These are phyloP conservation scores for Gaeumannomyces sp. DNA, from an alignment of 2,329 filamentous ascomycete species.

Conservation along the genomic window DNA sequence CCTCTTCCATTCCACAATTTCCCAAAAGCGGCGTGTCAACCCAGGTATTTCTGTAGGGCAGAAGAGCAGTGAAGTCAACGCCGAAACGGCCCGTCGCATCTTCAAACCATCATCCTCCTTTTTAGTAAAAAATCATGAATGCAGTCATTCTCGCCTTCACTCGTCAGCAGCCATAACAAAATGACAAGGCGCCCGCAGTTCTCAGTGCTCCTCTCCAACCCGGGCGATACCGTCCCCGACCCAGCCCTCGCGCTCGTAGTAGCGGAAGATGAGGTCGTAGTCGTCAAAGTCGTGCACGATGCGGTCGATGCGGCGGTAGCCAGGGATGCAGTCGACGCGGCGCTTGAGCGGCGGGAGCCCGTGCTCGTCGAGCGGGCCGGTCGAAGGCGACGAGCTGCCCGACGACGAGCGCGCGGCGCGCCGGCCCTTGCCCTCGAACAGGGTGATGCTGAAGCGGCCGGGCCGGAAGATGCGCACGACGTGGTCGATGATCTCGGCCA, in stretches of 20 bases:
- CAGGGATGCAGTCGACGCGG: constrained; percentile 70
- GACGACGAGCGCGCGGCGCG: constrained; percentile 24
- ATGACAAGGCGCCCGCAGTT: no score
- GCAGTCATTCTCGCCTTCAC: no score
- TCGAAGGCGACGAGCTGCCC: constrained; percentile 27
- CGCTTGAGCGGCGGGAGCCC: constrained; percentile 27
- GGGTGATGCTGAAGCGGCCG: constrained; percentile 92
- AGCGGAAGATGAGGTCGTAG: constrained; percentile 93
- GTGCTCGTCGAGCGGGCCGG: background rate
- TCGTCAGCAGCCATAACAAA: no score
- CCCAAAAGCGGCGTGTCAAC: no score
- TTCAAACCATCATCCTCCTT: no score
- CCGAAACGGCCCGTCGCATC: no score
- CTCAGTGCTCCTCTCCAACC: constrained; percentile 42
- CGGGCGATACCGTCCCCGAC: constrained; percentile 44
- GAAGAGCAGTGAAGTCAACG: no score
- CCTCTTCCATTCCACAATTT: no score
- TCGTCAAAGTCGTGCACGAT: constrained; percentile 97
- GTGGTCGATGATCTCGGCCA: constrained; percentile 84
- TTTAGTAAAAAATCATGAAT: no score
- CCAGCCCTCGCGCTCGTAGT: constrained; percentile 88
- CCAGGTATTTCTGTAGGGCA: no score
- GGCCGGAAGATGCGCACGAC: constrained; percentile 95
- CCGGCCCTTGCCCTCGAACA: constrained; percentile 79
- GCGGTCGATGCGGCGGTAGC: constrained; percentile 84